Conservation (phyloP, 2,329 filamentous ascomycete genomes). For the Trichoderma lentiforme region DNA sequence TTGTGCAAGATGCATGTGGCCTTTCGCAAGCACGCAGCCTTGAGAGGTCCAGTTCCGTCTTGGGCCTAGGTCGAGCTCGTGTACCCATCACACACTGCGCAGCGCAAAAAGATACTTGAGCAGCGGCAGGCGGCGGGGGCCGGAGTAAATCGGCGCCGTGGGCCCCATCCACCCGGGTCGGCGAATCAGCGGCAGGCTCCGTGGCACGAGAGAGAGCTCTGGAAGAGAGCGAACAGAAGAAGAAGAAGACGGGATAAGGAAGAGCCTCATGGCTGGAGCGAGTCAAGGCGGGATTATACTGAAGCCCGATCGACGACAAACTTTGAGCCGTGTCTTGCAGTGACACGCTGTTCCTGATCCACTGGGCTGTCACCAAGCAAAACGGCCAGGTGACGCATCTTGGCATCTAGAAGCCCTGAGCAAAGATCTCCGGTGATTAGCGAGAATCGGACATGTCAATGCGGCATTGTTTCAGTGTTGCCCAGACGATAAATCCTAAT, state of each 20-base stretch:
- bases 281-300: background rate
- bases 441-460: background rate
- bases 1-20: constrained; percentile 14
- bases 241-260: background rate
- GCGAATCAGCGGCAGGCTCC: constrained; percentile 15
- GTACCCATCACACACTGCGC: background rate
- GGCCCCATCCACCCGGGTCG: background rate
- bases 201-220: background rate
- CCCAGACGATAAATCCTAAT: background rate
- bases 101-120: background rate
- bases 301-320: background rate
- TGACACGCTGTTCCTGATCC: background rate
- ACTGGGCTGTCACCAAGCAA: background rate
- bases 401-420: background rate
- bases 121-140: background rate
- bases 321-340: background rate
- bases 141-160: constrained; percentile 12
- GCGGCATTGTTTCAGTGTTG: background rate
- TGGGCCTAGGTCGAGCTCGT: background rate
- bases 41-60: background rate
- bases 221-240: background rate
- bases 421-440: background rate
- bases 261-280: background rate
- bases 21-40: constrained; percentile 13
- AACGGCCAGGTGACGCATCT: background rate